Evolutionary conservation across 2,329 filamentous ascomycete genomes (phyloP).

Genomic region (Pseudovirgaria hyperparasitica): DNA sequence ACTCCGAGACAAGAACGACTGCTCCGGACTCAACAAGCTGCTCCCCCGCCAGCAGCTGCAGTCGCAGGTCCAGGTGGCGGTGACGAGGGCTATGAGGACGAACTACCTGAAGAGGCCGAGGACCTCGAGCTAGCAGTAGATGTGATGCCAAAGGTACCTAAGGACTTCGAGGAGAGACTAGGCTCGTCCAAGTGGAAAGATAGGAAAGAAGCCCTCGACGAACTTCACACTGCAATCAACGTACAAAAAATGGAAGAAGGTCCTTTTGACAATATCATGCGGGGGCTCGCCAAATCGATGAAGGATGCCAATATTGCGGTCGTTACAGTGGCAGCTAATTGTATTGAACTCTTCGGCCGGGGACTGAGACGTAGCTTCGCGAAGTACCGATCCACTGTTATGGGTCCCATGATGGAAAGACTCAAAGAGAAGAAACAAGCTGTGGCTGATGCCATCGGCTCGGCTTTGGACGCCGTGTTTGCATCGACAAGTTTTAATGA

Average conservation of each 20-base stretch:
- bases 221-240: conserved; percentile 61
- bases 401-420: conserved; percentile 85
- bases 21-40: conserved; percentile 78
- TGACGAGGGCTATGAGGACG: conserved; percentile 30
- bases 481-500: conserved; percentile 60
- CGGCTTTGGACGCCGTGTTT: conserved; percentile 65
- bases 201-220: conserved; percentile 85
- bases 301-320: conserved; percentile 97
- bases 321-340: conserved; percentile 84
- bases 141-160: conserved; percentile 66
- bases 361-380: conserved; percentile 66
- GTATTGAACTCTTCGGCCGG: conserved; percentile 78
- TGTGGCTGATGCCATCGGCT: conserved; percentile 77
- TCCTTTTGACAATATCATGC: conserved; percentile 72
- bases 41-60: conserved; percentile 56
- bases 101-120: conserved; percentile 51
- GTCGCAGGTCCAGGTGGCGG: conserved; percentile 40
- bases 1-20: conserved; percentile 82
- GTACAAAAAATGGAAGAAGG: conserved; percentile 86
- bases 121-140: conserved; percentile 75
- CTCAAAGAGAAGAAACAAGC: conserved; percentile 93
- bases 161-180: conserved; percentile 70
- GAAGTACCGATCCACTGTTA: conserved; percentile 69
- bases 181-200: conserved; percentile 97
- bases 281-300: conserved; percentile 87